Evolutionary conservation across 257 asterid genomes (phyloP).

Genomic region (Jasminum sambac): DNA sequence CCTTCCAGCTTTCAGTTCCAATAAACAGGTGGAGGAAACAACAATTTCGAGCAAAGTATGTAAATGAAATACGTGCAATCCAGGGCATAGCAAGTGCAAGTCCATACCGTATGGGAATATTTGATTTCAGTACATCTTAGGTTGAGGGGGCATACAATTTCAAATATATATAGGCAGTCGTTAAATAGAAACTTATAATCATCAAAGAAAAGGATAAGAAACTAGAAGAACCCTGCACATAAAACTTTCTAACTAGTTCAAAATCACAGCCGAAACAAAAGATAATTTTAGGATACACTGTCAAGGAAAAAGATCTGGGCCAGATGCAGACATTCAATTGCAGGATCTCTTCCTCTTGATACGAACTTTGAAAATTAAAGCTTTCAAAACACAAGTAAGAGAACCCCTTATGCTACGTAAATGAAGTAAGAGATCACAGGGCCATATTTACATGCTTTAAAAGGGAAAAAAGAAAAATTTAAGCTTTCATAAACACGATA

Average conservation of each 20-base stretch:
- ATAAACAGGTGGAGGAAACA: background rate
- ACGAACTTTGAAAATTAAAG: background rate
- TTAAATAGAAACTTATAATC: background rate
- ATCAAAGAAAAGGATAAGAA: background rate
- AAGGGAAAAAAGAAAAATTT: background rate
- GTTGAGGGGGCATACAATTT: background rate
- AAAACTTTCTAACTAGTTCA: background rate
- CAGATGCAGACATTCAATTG: too few species aligned
- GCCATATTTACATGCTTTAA: background rate
- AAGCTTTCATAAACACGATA: background rate
- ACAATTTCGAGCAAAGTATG: background rate
- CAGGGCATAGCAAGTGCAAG: too few species aligned
- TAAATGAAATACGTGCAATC: too few species aligned
- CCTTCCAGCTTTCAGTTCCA: background rate
- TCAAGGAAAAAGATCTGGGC: background rate
- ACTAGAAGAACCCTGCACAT: background rate
- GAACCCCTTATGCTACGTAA: background rate
- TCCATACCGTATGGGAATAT: background rate
- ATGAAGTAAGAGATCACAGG: background rate
- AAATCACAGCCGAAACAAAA: background rate
- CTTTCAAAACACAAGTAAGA: background rate
- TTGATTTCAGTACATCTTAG: background rate
- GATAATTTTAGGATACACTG: background rate
- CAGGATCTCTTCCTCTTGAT: background rate
- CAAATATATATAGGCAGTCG: background rate